These are phyloP conservation scores for Xylaria sp. DNA, from an alignment of 2,329 filamentous ascomycete species.

Conservation along the genomic window DNA sequence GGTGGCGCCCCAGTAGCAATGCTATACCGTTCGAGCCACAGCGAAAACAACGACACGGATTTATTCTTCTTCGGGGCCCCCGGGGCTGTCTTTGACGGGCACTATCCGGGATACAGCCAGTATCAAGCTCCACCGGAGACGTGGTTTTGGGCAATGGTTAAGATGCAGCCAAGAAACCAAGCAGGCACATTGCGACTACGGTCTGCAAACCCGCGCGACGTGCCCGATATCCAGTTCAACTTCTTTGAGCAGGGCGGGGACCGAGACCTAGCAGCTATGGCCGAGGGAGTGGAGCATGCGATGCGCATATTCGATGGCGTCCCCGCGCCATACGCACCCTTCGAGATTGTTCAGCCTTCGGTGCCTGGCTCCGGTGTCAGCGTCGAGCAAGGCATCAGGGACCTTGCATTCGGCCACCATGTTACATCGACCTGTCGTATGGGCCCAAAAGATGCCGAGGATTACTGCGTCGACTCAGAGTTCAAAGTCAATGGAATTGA, in stretches of 20 bases:
- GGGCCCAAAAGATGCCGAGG: background rate
- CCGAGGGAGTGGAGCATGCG: background rate
- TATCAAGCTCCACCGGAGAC: background rate
- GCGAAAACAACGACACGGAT: constrained; percentile 13
- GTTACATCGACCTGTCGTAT: constrained; percentile 2
- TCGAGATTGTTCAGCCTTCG: background rate
- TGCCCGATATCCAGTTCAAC: constrained; percentile 17
- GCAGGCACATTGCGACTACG: constrained; percentile 11
- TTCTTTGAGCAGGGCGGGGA: constrained; percentile 13
- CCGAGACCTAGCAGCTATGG: background rate
- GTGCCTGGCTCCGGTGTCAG: background rate
- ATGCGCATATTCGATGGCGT: constrained; percentile 4
- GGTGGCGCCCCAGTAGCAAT: constrained; percentile 12
- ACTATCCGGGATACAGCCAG: constrained; percentile 1
- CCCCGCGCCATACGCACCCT: background rate
- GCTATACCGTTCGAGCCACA: constrained; percentile 2
- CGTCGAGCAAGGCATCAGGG: background rate
- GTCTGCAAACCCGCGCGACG: constrained; percentile 13
- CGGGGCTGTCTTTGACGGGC: constrained; percentile 2
- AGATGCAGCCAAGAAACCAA: constrained; percentile 10
- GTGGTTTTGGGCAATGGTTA: constrained; percentile 20
- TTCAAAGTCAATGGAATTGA: constrained; percentile 56
- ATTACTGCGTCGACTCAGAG: constrained; percentile 36
- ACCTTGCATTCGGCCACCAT: constrained; percentile 3
- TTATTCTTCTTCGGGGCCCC: constrained; percentile 15